Evolutionary conservation across 192 early-diverging fungal species (phyloP), one percentile per base, ranked within the genome.

Genomic region (Dispira simplex): DNA sequence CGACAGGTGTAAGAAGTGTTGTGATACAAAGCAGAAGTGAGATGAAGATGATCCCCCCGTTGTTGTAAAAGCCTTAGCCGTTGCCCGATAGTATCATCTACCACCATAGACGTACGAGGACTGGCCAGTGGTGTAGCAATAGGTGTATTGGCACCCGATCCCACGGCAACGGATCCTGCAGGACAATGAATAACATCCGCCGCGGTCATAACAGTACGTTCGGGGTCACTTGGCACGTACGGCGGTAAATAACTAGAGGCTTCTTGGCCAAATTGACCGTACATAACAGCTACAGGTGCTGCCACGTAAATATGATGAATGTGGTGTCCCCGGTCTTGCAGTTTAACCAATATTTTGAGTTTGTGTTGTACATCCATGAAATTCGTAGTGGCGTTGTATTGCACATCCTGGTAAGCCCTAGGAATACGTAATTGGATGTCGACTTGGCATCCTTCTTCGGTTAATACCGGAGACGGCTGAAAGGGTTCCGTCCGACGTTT

Each of bases 321-420:
- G 1, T 70, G 56, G 63, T 63, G 64, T 3, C 47, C 48, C 1
- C 64, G 14, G 63, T 77, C 75, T 12, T 69, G 70, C 28, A 77
- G 28, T 63, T 74, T 73, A 51, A 77, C 71, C 18, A 77, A 64
- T 20, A 77, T 69, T 68, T 77, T 77, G 39, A 77, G 70, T 26
- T 72, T 70, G 54, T 77, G 75, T 0, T 70, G 66, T 18, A 74
- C 66, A 57, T 77, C 75, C 11, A 77, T 72, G 0, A 74, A 58
- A 14, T 77, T 72, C 1, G 70, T 72, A 27, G 64, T 13, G 0
- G 70, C 71, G 23, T 74, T 72, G 45, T 77, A 77, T 63, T 74
- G 72, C 55, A 72, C 66, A 11, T 63, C 63, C 6, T 45, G 43
- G 48, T 72, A 77, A 9, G 72, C 70, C 3, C 66, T 43, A 8